Base-by-base conservation (phyloP, 306 rosid genomes). In the Rosa chinensis region DNA sequence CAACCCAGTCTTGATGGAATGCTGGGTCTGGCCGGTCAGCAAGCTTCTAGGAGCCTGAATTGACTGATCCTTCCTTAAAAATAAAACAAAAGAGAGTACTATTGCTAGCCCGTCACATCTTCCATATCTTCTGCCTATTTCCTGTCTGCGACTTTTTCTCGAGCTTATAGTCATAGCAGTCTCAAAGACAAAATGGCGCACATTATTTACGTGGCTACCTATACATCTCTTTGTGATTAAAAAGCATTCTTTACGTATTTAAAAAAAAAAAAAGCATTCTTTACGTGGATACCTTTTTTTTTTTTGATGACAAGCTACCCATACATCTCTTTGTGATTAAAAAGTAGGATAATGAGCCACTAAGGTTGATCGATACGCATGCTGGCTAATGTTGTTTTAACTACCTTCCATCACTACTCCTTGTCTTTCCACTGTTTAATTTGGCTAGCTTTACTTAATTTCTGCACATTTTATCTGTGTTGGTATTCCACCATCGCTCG, bases 11-110 rank as follows among this genome's bases (percentile, higher is more conserved):
- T 16, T 64, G 4, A 35, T 64, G 21, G 44, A 64, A 63, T 63
- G 42, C 40, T 63, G 69, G 70, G 45, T 64, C 21, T 32, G 45
- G 25, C 25, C 25, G 25, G 70, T 64, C 70, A 64, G 70, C 70
- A 35, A 64, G 70, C 44, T 64, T 64, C 70, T 64, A 64, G 70
- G 70, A 64, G 72, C 72, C 72, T 66, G 72, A 66, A 39, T 66
- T 66, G 72, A 66, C 72, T 66, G 72, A 40, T 16, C 6, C 49
- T 6, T 64, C 7, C 48, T 6, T 17, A 40, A 39, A 37, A 8
- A 37, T 6, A 35, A 10, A 5, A 23, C 66, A 23, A 59, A 61
- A 25, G 1, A 28, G 12, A 25, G 9, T 18, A 28, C 39, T 61
- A 5, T 39, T 18, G 13, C 47, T 40, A 42, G 72, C 28, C 11